Evolutionary conservation across 2,329 filamentous ascomycete genomes (phyloP), one percentile per base, ranked within the genome.

Genomic region (Cladosporium sp.): DNA sequence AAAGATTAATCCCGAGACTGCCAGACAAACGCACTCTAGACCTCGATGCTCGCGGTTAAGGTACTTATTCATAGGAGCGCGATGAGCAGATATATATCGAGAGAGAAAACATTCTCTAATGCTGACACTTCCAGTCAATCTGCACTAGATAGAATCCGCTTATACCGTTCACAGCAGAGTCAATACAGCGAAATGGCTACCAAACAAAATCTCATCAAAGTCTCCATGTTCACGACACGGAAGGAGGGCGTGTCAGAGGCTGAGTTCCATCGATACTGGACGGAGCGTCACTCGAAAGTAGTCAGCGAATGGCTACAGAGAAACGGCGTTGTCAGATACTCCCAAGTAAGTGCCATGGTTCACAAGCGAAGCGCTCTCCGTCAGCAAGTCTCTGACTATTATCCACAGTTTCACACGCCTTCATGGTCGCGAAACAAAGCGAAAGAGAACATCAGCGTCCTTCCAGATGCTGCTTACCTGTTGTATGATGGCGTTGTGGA

Each of bases 201-300:
- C 14, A 21, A 0, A 6, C 3, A 15, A 34, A 30, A 18, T n/a
- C 52, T 55, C 28, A 3, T 55, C 28, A 55, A 55, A 55, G 52
- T 34, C 52, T 55, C 52, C 52, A 55, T 55, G 28, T 55, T 55
- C 28, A 30, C 32, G 1, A 55, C 52, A 18, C 36, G 57, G 7
- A 41, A 44, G 15, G 24, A 41, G 2, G 4, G n/a, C n/a, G 67
- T 69, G 36, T 64, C 60, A 2, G 69, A 70, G 59, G 66, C 67
- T 32, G 58, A 65, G 3, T 70, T 70, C 36, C 67, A 70, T 34
- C 6, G 60, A 4, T 60, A 70, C 63, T 70, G 69, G 69, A 69
- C 67, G 7, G 52, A 68, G 2, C 58, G 58, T n/a, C 68, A 70
- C 55, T 66, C 68, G 8, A 68, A 68, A 38, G 66, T 67, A 32